Conservation (phyloP, 345 rosid genomes). For the Murraya koenigii region DNA sequence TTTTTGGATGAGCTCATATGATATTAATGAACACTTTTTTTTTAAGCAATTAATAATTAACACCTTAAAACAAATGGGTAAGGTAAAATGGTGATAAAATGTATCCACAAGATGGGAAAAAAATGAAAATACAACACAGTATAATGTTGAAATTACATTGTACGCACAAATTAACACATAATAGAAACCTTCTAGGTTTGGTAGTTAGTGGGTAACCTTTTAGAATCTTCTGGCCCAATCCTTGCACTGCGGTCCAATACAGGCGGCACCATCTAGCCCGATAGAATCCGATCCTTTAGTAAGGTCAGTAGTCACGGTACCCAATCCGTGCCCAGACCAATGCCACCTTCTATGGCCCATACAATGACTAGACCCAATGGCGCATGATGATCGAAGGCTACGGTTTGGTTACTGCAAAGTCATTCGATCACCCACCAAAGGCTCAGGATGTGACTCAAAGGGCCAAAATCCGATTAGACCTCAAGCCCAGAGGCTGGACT, state of each 20-base stretch:
- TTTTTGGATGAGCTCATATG: not conserved
- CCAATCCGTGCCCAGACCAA: conserved; percentile 31
- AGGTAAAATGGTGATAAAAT: too few relatives aligned
- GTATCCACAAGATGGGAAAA: too few relatives aligned
- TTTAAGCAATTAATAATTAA: too few relatives aligned
- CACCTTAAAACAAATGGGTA: too few relatives aligned
- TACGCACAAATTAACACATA: too few relatives aligned
- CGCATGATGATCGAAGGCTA: conserved; percentile 48
- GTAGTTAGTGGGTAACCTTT: too few relatives aligned
- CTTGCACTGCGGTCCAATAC: conserved; percentile 46
- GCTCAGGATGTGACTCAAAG: conserved; percentile 36
- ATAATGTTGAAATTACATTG: too few relatives aligned
- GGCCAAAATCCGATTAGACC: not conserved
- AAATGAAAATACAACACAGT: too few relatives aligned
- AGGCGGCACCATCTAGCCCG: conserved; percentile 36
- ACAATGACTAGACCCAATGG: conserved; percentile 56
- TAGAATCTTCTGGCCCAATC: conserved; percentile 48
- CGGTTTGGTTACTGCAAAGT: conserved; percentile 49
- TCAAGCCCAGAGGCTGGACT: too few relatives aligned
- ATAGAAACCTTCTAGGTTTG: too few relatives aligned
- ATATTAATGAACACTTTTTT: too few relatives aligned
- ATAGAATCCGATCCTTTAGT: conserved; percentile 47
- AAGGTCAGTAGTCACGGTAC: conserved; percentile 54
- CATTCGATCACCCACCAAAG: conserved; percentile 56
- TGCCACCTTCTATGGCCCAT: conserved; percentile 19